Base-by-base conservation (phyloP, 129 eudicot genomes). In the Escallonia rubra region DNA sequence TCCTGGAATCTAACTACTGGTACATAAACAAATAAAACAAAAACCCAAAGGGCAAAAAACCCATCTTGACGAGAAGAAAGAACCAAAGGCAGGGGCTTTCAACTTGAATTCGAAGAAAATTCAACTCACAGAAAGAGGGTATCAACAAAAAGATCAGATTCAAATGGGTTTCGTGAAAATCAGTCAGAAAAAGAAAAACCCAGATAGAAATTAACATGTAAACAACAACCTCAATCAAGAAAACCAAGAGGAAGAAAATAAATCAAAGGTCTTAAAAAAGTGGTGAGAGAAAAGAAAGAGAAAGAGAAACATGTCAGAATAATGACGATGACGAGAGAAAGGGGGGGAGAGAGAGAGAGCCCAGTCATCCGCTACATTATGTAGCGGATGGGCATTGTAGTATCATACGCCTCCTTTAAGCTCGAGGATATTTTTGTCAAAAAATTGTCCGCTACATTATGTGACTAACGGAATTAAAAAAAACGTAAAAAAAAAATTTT, bases 201-300 rank as follows among this genome's bases (percentile, higher is more conserved):
- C 77, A 73, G 60, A 23, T 65, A 48, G 63, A 69, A 64, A 76
- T 68, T 59, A 76, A 60, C 70, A 71, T 12, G 51, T 44, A 65
- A 23, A 76, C 10, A 51, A 61, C 11, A 14, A 67, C 59, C 40
- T 65, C 11, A 41, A 61, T 7, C 50, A 41, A 23, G 34, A 57
- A 62, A 7, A 43, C 14, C 6, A 48, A 12, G 64, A 58, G 40
- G 55, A 47, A 61, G 12, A 16, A 39, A 45, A 7, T 23, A 41
- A 15, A 14, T 7, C 16, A 59, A 61, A 6, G 9, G n/a, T 6
- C 3, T 2, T n/a, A 2, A 67, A n/a, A 40, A n/a, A 10, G n/a
- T n/a, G n/a, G n/a, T n/a, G n/a, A n/a, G n/a, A n/a, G n/a, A n/a
- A n/a, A n/a, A n/a, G n/a, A n/a, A n/a, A n/a, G n/a, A n/a, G n/a